These are phyloP conservation scores for Epichloe aotearoae DNA, from an alignment of 2,329 filamentous ascomycete species.

Conservation along the genomic window DNA sequence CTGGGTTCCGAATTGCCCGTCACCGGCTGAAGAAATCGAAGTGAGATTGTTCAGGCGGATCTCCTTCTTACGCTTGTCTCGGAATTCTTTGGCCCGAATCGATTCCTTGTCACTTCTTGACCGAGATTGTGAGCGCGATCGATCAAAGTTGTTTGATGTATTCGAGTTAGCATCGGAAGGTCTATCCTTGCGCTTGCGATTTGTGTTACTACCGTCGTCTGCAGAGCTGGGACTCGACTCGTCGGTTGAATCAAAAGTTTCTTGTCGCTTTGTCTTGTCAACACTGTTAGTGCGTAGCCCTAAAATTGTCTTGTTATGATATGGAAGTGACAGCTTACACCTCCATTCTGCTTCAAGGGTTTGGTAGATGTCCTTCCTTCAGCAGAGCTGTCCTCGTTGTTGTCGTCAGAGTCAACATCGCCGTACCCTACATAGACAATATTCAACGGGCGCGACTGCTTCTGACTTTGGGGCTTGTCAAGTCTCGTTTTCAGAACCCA, in stretches of 20 bases:
- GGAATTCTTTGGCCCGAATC: slow-evolving; percentile 32
- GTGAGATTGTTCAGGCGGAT: slow-evolving; percentile 50
- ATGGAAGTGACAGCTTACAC: slow-evolving; percentile 11
- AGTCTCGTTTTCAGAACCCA: slow-evolving; percentile 53
- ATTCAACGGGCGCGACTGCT: slow-evolving; percentile 28
- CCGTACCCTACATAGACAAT: slow-evolving; percentile 48
- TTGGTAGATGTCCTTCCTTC: slow-evolving; percentile 24
- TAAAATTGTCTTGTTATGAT: neutral
- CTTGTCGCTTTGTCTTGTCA: slow-evolving; percentile 3
- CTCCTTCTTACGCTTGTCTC: slow-evolving; percentile 49
- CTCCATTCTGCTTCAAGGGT: slow-evolving; percentile 15
- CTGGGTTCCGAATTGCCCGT: slow-evolving; percentile 8
- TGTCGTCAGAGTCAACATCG: slow-evolving; percentile 30
- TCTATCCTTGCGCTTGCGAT: slow-evolving; percentile 15
- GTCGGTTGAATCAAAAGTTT: slow-evolving; percentile 14
- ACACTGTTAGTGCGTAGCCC: neutral
- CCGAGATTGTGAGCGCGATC: slow-evolving; percentile 21
- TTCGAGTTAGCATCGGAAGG: slow-evolving; percentile 12
- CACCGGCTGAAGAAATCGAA: slow-evolving; percentile 41
- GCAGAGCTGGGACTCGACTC: slow-evolving; percentile 11
- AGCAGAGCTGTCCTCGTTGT: slow-evolving; percentile 20
- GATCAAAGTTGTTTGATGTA: slow-evolving; percentile 10
- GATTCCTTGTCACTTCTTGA: slow-evolving; percentile 15
- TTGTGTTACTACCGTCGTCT: slow-evolving; percentile 11
- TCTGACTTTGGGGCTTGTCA: slow-evolving; percentile 12